A percentile compares a stretch with the other conserved stretches of the same genome.
Conservation (phyloP, 148 eudicot species). For the Heliamphora exappendiculata region DNA sequence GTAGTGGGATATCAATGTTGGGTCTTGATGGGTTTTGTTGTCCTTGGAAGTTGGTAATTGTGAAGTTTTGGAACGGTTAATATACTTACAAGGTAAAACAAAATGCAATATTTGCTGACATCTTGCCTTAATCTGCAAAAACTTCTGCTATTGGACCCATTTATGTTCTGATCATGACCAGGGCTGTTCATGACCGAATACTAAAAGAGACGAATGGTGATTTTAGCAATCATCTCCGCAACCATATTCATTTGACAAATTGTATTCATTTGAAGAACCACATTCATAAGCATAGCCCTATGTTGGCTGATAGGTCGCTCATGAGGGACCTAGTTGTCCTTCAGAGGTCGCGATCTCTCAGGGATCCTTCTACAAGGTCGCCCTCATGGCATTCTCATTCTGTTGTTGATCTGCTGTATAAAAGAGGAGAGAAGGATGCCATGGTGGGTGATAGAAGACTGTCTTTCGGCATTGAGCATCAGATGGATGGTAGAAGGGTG, state of each 20-base stretch:
- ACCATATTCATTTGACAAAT: conserved; percentile 92
- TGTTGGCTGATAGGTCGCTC: conserved; percentile 56
- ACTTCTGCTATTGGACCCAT: conserved; percentile 18
- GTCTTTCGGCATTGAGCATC: conserved; percentile 45
- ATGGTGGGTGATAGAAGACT: conserved; percentile 40
- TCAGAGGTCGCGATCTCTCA: conserved; percentile 77
- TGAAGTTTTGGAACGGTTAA: conserved; percentile 19
- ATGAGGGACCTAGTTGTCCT: conserved; percentile 81
- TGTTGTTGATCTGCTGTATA: conserved; percentile 41
- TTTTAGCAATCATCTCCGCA: conserved; percentile 71
- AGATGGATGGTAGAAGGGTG: conserved; percentile 28
- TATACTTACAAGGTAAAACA: too few species aligned
- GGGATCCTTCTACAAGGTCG: conserved; percentile 92
- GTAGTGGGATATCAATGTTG: neutral
- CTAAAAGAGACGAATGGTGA: conserved; percentile 84
- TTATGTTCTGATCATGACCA: conserved; percentile 64
- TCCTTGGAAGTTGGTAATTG: neutral
- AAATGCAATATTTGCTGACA: conserved; percentile 32
- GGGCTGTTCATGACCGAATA: conserved; percentile 68
- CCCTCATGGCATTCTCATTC: conserved; percentile 70
- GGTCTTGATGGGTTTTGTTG: conserved; percentile 15
- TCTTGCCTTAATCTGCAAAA: conserved; percentile 24
- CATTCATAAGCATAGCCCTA: conserved; percentile 91
- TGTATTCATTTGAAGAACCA: conserved; percentile 97
- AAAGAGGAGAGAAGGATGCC: conserved; percentile 36